A percentile compares a stretch with the other conserved stretches of the same genome.
phyloP scores from a whole-genome alignment of 805 yeast genomes.

The Kluyveromyces aestuarii region DNA sequence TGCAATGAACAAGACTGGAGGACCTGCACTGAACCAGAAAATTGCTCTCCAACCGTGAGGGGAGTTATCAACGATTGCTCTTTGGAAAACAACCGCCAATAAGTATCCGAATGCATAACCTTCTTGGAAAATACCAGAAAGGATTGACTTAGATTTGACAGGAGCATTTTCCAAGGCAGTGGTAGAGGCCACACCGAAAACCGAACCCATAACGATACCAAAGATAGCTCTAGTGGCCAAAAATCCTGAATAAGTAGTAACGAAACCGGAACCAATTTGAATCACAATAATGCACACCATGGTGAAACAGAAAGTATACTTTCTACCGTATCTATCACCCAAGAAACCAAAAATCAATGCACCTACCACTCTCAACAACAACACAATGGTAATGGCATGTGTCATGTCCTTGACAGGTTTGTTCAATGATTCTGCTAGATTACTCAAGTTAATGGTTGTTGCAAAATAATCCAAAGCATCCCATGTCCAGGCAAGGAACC shows the following conservation, averaged over 20 bases:
- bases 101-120: constrained; percentile 71
- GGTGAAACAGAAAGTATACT: constrained; percentile 51
- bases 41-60: constrained; percentile 52
- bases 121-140: constrained; percentile 66
- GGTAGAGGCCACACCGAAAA: constrained; percentile 56
- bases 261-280: constrained; percentile 61
- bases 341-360: constrained; percentile 56
- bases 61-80: constrained; percentile 51
- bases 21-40: constrained; percentile 64
- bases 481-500: constrained; percentile 60
- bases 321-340: constrained; percentile 59
- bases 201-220: constrained; percentile 67
- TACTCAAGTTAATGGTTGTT: constrained; percentile 46
- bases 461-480: constrained; percentile 67
- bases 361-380: constrained; percentile 64
- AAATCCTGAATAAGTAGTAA: constrained; percentile 48
- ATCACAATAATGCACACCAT: constrained; percentile 42
- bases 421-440: constrained; percentile 42
- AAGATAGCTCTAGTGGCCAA: constrained; percentile 53
- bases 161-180: constrained; percentile 63
- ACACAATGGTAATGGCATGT: constrained; percentile 65
- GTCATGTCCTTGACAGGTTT: constrained; percentile 42
- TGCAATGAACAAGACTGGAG: constrained; percentile 33
- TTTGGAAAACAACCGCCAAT: constrained; percentile 52
- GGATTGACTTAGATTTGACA: constrained; percentile 45